A percentile compares a stretch with the other conserved stretches of the same genome.
Conservation (phyloP, 2,329 filamentous ascomycete species). For the Exophiala dermatitidis region DNA sequence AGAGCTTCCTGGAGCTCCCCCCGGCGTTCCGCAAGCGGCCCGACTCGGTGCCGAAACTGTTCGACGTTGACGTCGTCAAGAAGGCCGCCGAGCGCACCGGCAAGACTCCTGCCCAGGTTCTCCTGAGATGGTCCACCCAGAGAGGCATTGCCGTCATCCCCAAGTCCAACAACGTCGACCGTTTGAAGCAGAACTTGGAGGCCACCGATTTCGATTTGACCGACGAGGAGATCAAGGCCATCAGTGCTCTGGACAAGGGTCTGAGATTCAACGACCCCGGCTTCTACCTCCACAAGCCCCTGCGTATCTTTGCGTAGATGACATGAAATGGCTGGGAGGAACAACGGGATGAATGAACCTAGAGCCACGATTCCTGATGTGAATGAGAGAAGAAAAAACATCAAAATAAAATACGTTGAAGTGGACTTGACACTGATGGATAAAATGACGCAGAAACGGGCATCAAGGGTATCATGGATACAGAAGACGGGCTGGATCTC, state of each 20-base stretch:
- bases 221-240: constrained; percentile 19
- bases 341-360: no score
- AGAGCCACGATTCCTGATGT: no score
- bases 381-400: no score
- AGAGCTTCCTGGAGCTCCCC: constrained; percentile 66
- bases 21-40: constrained; percentile 51
- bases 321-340: neutral
- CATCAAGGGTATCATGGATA: no score
- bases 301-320: constrained; percentile 19
- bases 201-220: constrained; percentile 17
- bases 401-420: no score
- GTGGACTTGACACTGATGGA: no score
- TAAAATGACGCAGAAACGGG: no score
- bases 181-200: constrained; percentile 29
- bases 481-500: no score
- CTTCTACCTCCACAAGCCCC: constrained; percentile 16
- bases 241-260: constrained; percentile 18
- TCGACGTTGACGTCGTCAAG: constrained; percentile 61
- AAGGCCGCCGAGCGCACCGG: constrained; percentile 60
- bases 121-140: constrained; percentile 83
- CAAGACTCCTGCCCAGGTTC: constrained; percentile 70
- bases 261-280: constrained; percentile 26
- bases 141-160: constrained; percentile 73
- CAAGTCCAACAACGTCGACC: constrained; percentile 57
- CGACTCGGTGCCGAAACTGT: constrained; percentile 60